A percentile compares a stretch with the other conserved stretches of the same genome.
phyloP scores from a whole-genome alignment of 768 basidiomycete species.

The Hygrocybe coccinea region DNA sequence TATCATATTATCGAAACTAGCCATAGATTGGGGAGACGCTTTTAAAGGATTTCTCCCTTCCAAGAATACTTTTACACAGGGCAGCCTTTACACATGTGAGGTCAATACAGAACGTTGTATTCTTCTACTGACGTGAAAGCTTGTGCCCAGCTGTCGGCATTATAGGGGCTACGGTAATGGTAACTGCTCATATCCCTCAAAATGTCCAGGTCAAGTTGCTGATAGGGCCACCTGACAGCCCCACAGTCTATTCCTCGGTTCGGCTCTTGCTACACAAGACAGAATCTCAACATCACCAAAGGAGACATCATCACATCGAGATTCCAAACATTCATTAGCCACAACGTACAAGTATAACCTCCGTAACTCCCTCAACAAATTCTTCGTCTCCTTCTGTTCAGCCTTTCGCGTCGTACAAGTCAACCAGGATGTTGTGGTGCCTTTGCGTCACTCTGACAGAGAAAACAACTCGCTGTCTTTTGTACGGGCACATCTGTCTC shows the following conservation, averaged over 20 bases:
- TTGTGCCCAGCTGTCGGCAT: conserved; percentile 23
- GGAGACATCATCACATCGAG: conserved; percentile 13
- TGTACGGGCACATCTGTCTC: conserved; percentile 58
- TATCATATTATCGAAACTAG: conserved; percentile 65
- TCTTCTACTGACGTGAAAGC: conserved; percentile 20
- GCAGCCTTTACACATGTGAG: conserved; percentile 64
- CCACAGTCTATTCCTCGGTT: conserved; percentile 86
- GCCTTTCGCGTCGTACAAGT: conserved; percentile 5
- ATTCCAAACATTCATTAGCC: conserved; percentile 19
- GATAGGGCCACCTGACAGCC: conserved; percentile 43
- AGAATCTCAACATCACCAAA: conserved; percentile 41
- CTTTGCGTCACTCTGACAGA: conserved; percentile 47
- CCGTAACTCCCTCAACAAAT: background rate
- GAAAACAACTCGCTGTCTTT: conserved; percentile 55
- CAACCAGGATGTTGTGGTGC: background rate
- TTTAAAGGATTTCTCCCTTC: conserved; percentile 78
- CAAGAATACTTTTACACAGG: conserved; percentile 49
- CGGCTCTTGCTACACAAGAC: conserved; percentile 79
- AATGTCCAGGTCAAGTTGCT: background rate
- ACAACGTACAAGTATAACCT: conserved; percentile 8
- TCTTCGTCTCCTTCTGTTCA: background rate
- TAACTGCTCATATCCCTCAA: background rate
- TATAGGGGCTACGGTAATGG: conserved; percentile 1
- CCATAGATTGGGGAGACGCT: conserved; percentile 65
- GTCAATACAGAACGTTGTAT: background rate